These are phyloP conservation scores for Pichia sp. DNA, from an alignment of 1,139 yeast genomes.

Conservation along the genomic window DNA sequence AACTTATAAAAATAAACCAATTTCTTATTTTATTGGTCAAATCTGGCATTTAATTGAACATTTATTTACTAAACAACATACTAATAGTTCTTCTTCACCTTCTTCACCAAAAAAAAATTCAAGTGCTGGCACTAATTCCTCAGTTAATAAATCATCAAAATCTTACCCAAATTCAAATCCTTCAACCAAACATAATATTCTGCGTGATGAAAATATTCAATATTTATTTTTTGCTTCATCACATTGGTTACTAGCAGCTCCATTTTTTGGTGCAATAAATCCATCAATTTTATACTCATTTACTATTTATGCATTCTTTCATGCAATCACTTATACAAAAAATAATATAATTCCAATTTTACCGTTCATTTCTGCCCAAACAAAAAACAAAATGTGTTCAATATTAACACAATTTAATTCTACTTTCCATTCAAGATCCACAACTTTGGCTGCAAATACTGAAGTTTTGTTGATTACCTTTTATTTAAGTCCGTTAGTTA, in stretches of 20 bases:
- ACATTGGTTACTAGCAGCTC: slow-evolving; percentile 27
- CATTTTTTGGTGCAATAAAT: slow-evolving; percentile 19
- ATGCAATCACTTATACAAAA: slow-evolving; percentile 44
- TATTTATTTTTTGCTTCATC: slow-evolving; percentile 40
- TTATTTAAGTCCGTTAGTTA: slow-evolving; percentile 22
- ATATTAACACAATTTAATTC: slow-evolving; percentile 34
- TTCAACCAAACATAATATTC: background rate
- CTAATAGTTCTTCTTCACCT: background rate
- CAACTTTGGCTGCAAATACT: slow-evolving; percentile 41
- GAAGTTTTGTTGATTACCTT: slow-evolving; percentile 34
- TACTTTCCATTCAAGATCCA: slow-evolving; percentile 40
- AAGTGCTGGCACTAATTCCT: background rate
- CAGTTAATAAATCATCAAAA: background rate
- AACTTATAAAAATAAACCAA: slow-evolving; percentile 33
- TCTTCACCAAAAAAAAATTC: background rate
- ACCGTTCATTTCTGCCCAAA: slow-evolving; percentile 21
- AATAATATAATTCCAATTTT: slow-evolving; percentile 29
- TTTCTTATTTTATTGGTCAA: slow-evolving; percentile 25
- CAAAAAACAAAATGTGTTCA: slow-evolving; percentile 14
- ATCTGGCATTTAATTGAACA: slow-evolving; percentile 24
- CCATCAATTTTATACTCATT: slow-evolving; percentile 39
- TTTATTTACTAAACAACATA: background rate
- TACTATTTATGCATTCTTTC: slow-evolving; percentile 52
- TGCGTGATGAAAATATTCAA: slow-evolving; percentile 44
- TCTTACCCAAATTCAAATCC: background rate